Percentiles rank a stretch among this genome's conserved stretches.
Conservation (phyloP, 768 basidiomycete genomes). For the Auriscalpium microsporum region DNA sequence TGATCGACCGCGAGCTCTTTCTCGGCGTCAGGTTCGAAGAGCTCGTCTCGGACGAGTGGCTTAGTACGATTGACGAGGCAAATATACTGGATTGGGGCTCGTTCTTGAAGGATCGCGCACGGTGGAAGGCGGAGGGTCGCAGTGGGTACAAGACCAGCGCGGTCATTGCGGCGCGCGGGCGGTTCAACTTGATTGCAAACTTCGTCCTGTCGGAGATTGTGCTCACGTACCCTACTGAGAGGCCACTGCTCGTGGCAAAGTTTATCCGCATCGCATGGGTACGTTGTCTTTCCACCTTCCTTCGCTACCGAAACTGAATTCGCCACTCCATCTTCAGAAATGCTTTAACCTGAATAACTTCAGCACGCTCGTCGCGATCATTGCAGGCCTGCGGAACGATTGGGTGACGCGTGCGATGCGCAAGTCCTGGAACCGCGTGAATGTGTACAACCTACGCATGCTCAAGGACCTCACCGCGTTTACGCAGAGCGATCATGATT, state of each 20-base stretch:
- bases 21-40: slow-evolving; percentile 83
- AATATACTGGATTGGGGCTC: slow-evolving; percentile 78
- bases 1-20: slow-evolving; percentile 86
- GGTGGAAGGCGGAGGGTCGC: slow-evolving; percentile 55
- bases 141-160: slow-evolving; percentile 58
- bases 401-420: slow-evolving; percentile 63
- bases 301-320: neutral
- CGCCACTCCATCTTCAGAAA: slow-evolving; percentile 42
- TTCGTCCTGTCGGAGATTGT: slow-evolving; percentile 79
- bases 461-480: slow-evolving; percentile 65
- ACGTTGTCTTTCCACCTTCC: slow-evolving; percentile 21
- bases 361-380: slow-evolving; percentile 69
- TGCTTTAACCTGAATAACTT: slow-evolving; percentile 72
- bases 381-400: slow-evolving; percentile 64
- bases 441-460: slow-evolving; percentile 64
- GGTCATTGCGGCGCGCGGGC: slow-evolving; percentile 63
- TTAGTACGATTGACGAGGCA: slow-evolving; percentile 46
- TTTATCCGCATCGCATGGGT: slow-evolving; percentile 86
- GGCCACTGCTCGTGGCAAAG: slow-evolving; percentile 60
- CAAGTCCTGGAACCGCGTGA: slow-evolving; percentile 58
- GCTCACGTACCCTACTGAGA: slow-evolving; percentile 57
- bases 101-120: slow-evolving; percentile 67
- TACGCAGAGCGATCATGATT: slow-evolving; percentile 56
- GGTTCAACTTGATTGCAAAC: slow-evolving; percentile 79
- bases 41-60: slow-evolving; percentile 68